Base-by-base conservation (phyloP, 495 filamentous ascomycete genomes). In the Hypoxylon trugodes region DNA sequence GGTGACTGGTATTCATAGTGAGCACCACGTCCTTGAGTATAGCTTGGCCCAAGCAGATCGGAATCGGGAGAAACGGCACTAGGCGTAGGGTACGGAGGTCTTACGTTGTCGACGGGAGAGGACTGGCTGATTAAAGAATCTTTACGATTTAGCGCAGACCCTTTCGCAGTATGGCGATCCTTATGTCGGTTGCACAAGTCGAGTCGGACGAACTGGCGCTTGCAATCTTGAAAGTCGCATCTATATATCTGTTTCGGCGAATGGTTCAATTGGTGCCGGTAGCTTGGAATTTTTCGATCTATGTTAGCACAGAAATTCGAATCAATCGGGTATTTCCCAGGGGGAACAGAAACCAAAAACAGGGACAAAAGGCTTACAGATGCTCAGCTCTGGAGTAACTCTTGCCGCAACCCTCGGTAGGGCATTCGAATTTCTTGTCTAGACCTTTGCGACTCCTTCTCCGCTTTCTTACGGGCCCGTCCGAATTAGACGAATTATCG, bases 321-420 rank as follows among this genome's bases (percentile, higher is more conserved):
- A 35, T 18, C 25, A 43, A 49, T 28, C 13, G 25, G 8, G 18
- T 13, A n/a, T 30, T 25, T 19, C 12, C 33, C n/a, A n/a, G n/a
- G n/a, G n/a, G n/a, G n/a, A n/a, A n/a, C n/a, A n/a, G n/a, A n/a
- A n/a, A n/a, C n/a, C n/a, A n/a, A n/a, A n/a, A n/a, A n/a, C n/a
- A n/a, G n/a, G n/a, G n/a, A n/a, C n/a, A n/a, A 48, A 46, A 46
- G 40, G 59, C 82, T 75, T 75, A 97, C 74, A 98, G 82, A 79
- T 98, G 95, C 76, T 98, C 95, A 18, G 94, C 94, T 66, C 95
- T 86, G 18, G 94, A 97, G 76, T 98, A 98, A 71, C 89, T 93
- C 82, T 96, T 98, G 19, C 91, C 92, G 64, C 95, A 98, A 22
- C 89, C 91, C 63, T 92, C 89, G 43, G 91, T 87, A 8, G 89